Base-by-base conservation (phyloP, 2,329 filamentous ascomycete genomes). In the Xylaria sp. region DNA sequence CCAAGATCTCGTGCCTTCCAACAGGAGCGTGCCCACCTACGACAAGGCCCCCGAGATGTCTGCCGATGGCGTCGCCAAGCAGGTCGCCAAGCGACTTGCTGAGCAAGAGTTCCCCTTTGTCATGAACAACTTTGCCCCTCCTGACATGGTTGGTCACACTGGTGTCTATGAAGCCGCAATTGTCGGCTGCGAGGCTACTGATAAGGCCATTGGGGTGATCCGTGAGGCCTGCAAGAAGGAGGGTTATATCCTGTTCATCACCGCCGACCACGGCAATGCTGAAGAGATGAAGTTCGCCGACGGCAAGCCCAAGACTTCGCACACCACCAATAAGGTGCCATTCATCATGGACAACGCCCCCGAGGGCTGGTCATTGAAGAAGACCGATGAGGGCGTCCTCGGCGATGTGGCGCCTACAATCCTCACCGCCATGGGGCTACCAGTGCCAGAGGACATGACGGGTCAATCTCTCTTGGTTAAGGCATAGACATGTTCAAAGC, bases 51-150 rank as follows among this genome's bases (percentile, higher is more conserved):
- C 96, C 54, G 93, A 95, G 83, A 99, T 99, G 96, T 97, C 93
- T 77, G 95, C 94, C 74, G 93, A 91, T 75, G 92, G 87, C 53
- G 96, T 99, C 16, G 96, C 93, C 59, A 88, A 97, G 78, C 95
- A 97, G 85, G 92, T 97, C 68, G 89, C 85, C 81, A 96, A 98
- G 86, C 91, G 94, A 68, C 91, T 99, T 73, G 88, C 82, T 29
- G 93, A 97, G 81, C 89, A 91, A 78, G 90, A 92, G 79, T 98
- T 94, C 83, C 94, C 96, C 79, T 98, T 99, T 79, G 87, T 99
- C 82, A 99, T 99, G 96, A 98, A 98, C 90, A 99, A 99, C 90
- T 98, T 99, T 83, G 96, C 96, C 50, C 96, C 96, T 50, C 96
- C 96, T 21, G 96, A 99, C 84, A 99, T 99, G 96, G 96, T 99